Evolutionary conservation across 1,139 yeast species (phyloP).

Genomic region (Kurtzmaniella quercitrusa): DNA sequence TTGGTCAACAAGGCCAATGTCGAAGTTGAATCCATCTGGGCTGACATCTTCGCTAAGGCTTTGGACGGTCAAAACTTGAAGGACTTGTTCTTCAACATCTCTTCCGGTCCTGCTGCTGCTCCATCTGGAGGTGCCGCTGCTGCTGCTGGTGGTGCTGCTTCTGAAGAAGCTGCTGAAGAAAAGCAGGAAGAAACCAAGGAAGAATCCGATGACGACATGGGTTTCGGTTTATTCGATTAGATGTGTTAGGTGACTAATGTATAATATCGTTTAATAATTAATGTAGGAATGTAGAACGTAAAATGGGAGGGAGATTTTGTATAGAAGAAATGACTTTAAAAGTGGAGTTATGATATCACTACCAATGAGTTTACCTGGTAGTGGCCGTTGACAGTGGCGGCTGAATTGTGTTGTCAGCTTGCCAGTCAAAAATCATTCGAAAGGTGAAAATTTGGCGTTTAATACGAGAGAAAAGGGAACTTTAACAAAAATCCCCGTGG

Average conservation of each 20-base stretch:
- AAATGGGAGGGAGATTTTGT: too few relatives aligned
- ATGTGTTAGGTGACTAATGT: conserved; percentile 11
- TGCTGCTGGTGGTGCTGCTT: conserved; percentile 56
- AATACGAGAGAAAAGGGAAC: too few relatives aligned
- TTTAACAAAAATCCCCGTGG: too few relatives aligned
- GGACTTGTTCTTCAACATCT: conserved; percentile 72
- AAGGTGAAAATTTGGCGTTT: too few relatives aligned
- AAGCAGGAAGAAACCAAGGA: conserved; percentile 54
- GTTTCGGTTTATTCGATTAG: conserved; percentile 83
- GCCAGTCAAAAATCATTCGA: too few relatives aligned
- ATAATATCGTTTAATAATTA: conserved; percentile 4
- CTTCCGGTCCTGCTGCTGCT: conserved; percentile 64
- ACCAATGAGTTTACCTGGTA: too few relatives aligned
- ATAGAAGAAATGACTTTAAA: too few relatives aligned
- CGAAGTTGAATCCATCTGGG: conserved; percentile 62
- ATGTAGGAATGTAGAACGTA: not conserved
- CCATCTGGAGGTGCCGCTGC: conserved; percentile 55
- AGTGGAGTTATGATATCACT: too few relatives aligned
- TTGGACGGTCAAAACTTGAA: conserved; percentile 73
- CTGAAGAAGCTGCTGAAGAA: conserved; percentile 45
- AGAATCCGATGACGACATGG: conserved; percentile 73
- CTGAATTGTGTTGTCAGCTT: too few relatives aligned
- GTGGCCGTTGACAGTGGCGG: too few relatives aligned
- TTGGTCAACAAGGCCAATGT: conserved; percentile 50
- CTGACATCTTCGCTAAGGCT: conserved; percentile 79